Evolutionary conservation across 768 basidiomycete species (phyloP).

Genomic region (Aureoboletus auriporus): DNA sequence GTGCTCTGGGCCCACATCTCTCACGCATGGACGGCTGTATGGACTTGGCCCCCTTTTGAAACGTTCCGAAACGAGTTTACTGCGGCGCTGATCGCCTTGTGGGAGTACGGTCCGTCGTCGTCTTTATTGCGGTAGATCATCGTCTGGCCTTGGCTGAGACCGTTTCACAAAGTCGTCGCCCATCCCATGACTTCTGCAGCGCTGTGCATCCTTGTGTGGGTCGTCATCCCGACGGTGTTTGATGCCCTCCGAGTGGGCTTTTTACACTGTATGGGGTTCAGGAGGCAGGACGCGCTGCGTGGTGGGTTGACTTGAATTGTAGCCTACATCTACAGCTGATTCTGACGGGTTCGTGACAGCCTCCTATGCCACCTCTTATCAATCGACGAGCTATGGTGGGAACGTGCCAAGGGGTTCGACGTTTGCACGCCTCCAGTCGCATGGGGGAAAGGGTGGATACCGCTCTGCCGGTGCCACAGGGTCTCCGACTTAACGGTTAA

Average conservation of each 20-base stretch:
- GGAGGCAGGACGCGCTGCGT: conserved; percentile 1
- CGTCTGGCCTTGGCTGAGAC: no score
- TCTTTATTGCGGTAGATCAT: not conserved
- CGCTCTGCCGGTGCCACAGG: not conserved
- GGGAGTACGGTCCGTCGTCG: conserved; percentile 12
- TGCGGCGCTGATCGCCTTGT: conserved; percentile 6
- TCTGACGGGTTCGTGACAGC: not conserved
- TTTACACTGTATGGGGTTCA: not conserved
- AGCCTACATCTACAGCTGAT: no score
- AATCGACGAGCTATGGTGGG: conserved; percentile 16
- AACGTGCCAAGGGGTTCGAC: conserved; percentile 9
- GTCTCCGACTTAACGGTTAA: not conserved
- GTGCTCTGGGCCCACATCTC: conserved; percentile 7
- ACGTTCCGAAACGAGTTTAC: conserved; percentile 14
- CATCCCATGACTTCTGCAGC: conserved; percentile 11
- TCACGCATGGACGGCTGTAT: conserved; percentile 7
- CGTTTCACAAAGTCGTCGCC: not conserved
- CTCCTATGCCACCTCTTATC: conserved; percentile 16
- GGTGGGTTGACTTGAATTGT: conserved; percentile 4
- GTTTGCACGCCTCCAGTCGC: conserved; percentile 11
- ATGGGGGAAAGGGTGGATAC: conserved; percentile 2
- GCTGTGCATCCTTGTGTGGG: conserved; percentile 9
- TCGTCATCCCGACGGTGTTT: conserved; percentile 6
- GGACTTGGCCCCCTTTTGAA: conserved; percentile 23
- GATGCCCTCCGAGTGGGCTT: not conserved